phyloP scores from a whole-genome alignment of 371 early-diverging fungal genomes.

The Mycotypha africana region DNA sequence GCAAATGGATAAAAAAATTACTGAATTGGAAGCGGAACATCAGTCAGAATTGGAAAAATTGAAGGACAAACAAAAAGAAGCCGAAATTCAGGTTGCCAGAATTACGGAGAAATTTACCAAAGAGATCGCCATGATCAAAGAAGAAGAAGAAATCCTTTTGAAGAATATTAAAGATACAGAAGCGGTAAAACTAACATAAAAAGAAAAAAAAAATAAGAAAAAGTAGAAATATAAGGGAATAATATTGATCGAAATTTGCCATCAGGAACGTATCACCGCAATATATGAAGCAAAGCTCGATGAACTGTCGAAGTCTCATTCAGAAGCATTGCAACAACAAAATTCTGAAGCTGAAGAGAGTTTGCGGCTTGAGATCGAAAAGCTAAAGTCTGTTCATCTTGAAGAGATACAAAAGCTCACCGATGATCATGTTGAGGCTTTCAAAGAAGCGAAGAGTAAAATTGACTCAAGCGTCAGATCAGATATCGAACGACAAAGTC shows the following conservation, averaged over 20 bases:
- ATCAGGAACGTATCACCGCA: conserved; percentile 13
- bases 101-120: no score
- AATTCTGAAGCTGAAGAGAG: conserved; percentile 4
- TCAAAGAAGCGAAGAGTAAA: conserved; percentile 18
- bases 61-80: conserved; percentile 8
- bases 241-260: no score
- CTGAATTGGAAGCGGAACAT: background rate
- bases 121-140: no score
- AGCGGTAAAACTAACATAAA: no score
- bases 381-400: conserved; percentile 7
- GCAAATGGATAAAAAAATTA: conserved; percentile 17
- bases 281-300: conserved; percentile 11
- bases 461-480: conserved; percentile 14
- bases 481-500: conserved; percentile 25
- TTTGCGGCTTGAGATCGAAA: conserved; percentile 12
- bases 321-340: conserved; percentile 4
- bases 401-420: conserved; percentile 9
- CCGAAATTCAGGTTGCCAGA: no score
- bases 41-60: conserved; percentile 5
- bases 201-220: conserved; percentile 1
- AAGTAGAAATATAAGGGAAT: conserved; percentile 11
- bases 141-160: no score
- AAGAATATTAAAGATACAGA: no score
- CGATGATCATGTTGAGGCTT: conserved; percentile 8
- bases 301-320: conserved; percentile 8